Conservation (phyloP, 805 yeast genomes). For the Kluyveromyces starmeri region DNA sequence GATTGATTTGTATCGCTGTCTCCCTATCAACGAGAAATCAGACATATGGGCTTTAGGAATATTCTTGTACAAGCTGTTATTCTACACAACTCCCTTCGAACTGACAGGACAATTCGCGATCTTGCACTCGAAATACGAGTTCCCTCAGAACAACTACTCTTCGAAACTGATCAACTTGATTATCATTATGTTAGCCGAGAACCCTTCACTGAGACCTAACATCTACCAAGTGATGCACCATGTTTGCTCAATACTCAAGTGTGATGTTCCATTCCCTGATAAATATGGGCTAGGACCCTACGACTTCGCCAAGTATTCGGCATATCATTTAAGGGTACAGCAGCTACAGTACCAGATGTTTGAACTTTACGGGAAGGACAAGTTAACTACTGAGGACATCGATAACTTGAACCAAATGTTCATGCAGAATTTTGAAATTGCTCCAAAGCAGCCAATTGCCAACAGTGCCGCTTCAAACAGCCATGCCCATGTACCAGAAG, state of each 20-base stretch:
- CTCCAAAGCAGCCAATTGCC: slow-evolving; percentile 22
- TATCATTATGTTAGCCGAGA: slow-evolving; percentile 71
- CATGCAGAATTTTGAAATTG: slow-evolving; percentile 22
- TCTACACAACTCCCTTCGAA: slow-evolving; percentile 81
- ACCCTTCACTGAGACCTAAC: slow-evolving; percentile 77
- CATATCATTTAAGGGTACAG: slow-evolving; percentile 35
- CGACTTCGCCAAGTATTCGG: slow-evolving; percentile 46
- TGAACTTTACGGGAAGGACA: slow-evolving; percentile 19
- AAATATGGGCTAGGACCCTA: slow-evolving; percentile 41
- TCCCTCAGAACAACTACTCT: slow-evolving; percentile 69
- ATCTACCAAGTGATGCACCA: slow-evolving; percentile 68
- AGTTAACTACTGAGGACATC: slow-evolving; percentile 11
- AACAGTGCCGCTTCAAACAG: slow-evolving; percentile 4
- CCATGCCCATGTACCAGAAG: slow-evolving; percentile 2
- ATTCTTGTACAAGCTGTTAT: slow-evolving; percentile 75
- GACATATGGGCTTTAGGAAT: slow-evolving; percentile 98
- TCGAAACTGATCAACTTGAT: slow-evolving; percentile 67
- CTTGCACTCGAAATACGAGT: slow-evolving; percentile 70
- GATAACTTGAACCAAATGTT: slow-evolving; percentile 19
- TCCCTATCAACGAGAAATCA: slow-evolving; percentile 82
- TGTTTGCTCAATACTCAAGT: slow-evolving; percentile 50
- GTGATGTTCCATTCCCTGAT: slow-evolving; percentile 42
- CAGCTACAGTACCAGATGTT: slow-evolving; percentile 23
- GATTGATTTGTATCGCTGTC: slow-evolving; percentile 77
- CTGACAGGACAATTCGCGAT: slow-evolving; percentile 55